These are phyloP conservation scores for Vigna nakashimae DNA, from an alignment of 306 rosid species.

Conservation along the genomic window DNA sequence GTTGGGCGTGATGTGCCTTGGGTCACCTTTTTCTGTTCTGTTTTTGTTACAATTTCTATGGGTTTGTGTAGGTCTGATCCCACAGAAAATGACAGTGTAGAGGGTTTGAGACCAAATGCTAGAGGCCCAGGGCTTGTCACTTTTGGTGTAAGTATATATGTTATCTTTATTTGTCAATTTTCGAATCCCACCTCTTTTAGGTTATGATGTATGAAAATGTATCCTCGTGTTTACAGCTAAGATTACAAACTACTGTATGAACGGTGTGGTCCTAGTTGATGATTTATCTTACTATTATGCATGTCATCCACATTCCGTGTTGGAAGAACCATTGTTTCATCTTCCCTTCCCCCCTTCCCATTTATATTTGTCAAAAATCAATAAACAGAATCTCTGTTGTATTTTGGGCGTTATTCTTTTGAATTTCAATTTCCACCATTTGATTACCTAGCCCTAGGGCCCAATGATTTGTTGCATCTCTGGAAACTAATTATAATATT, in stretches of 20 bases:
- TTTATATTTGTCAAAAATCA: conserved; percentile 20
- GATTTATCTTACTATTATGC: not conserved
- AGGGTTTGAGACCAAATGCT: conserved; percentile 99
- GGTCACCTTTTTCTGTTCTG: not conserved
- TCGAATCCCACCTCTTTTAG: conserved; percentile 1
- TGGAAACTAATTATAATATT: conserved; percentile 20
- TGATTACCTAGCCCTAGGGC: not conserved
- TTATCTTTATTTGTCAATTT: conserved; percentile 31
- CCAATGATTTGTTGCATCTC: conserved; percentile 3
- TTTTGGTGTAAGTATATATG: conserved; percentile 77
- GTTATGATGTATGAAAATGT: conserved; percentile 16
- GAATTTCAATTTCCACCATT: conserved; percentile 16
- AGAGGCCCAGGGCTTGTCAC: conserved; percentile 99
- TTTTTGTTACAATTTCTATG: conserved; percentile 35
- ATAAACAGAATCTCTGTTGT: conserved; percentile 7
- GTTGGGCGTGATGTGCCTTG: not conserved
- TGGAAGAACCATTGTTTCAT: conserved; percentile 20
- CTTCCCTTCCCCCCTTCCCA: not conserved
- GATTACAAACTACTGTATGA: conserved; percentile 5
- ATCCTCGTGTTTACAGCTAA: conserved; percentile 11
- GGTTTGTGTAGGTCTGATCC: conserved; percentile 93
- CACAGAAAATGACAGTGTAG: conserved; percentile 95
- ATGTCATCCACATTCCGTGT: conserved; percentile 22
- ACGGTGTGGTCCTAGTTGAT: not conserved
- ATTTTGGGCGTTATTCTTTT: conserved; percentile 15